A percentile compares a stretch with the other conserved stretches of the same genome.
These are phyloP conservation scores for Penicillium sp. DNA, from an alignment of 2,329 filamentous ascomycete species.

Conservation along the genomic window DNA sequence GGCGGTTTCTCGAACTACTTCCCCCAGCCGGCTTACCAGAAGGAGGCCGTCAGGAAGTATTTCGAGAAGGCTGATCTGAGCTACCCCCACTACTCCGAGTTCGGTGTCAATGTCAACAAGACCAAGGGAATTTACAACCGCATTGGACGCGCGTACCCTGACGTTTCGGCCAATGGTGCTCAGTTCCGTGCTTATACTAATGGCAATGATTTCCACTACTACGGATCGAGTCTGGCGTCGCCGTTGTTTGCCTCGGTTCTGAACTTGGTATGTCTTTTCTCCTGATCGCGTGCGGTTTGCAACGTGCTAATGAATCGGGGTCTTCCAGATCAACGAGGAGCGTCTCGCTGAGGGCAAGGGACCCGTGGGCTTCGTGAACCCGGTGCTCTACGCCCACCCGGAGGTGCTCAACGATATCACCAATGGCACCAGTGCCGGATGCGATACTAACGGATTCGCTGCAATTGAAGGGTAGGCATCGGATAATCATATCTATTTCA, in stretches of 20 bases:
- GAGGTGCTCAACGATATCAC: conserved; percentile 44
- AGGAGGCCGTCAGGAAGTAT: conserved; percentile 42
- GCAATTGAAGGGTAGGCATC: conserved; percentile 25
- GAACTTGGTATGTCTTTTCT: conserved; percentile 24
- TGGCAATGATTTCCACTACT: conserved; percentile 21
- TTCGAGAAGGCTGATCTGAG: conserved; percentile 32
- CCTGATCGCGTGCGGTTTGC: not conserved
- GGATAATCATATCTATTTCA: not conserved
- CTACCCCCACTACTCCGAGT: conserved; percentile 32
- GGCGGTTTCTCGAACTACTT: conserved; percentile 51
- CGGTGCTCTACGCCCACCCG: conserved; percentile 38
- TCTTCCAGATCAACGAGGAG: conserved; percentile 48
- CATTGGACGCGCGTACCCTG: conserved; percentile 50
- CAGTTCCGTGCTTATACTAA: conserved; percentile 25
- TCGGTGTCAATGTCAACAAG: conserved; percentile 36
- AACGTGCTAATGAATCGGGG: not conserved
- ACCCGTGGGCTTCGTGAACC: conserved; percentile 54
- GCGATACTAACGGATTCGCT: conserved; percentile 28
- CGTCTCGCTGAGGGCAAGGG: conserved; percentile 47
- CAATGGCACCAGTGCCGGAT: conserved; percentile 35
- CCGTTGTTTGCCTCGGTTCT: conserved; percentile 32
- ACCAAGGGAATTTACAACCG: conserved; percentile 45
- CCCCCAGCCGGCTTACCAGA: conserved; percentile 44
- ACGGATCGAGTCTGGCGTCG: conserved; percentile 29
- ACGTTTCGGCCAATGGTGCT: conserved; percentile 48